Percentiles rank a stretch among this genome's conserved stretches.
Evolutionary conservation across 257 asterid genomes (phyloP).

Genomic region (Solanum appendiculatum): DNA sequence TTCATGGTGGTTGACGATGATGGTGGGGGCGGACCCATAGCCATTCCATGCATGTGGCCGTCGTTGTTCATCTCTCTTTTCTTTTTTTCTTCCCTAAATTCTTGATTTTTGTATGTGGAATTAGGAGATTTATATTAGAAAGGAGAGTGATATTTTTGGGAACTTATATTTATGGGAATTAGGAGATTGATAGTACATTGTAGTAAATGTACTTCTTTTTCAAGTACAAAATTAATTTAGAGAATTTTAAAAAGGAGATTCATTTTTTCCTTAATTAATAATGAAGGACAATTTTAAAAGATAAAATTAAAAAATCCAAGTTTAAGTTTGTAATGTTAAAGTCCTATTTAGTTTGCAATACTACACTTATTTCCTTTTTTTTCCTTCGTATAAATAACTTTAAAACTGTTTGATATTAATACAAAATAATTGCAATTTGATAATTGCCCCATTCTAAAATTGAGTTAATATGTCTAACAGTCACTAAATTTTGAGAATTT

Average conservation of each 20-base stretch:
- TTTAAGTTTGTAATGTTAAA: not conserved
- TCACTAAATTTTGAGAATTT: no score
- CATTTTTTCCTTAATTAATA: not conserved
- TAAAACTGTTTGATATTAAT: no score
- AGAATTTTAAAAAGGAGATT: not conserved
- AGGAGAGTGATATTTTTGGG: not conserved
- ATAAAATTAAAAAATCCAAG: not conserved
- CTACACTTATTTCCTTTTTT: no score
- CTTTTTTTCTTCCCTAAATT: not conserved
- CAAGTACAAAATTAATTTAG: not conserved
- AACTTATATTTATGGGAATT: not conserved
- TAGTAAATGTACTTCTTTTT: not conserved
- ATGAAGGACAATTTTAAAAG: not conserved
- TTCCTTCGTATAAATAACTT: no score
- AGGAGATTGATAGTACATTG: not conserved
- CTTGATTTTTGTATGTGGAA: not conserved
- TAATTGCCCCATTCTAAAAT: no score
- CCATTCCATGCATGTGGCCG: constrained; percentile 15
- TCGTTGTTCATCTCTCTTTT: not conserved
- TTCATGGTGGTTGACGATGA: not conserved
- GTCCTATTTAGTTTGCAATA: not conserved
- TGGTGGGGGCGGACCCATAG: constrained; percentile 8
- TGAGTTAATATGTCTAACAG: no score
- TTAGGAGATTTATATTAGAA: not conserved
- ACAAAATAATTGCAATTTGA: no score